Base-by-base conservation (phyloP, 805 yeast species). In the Candida piceae region DNA sequence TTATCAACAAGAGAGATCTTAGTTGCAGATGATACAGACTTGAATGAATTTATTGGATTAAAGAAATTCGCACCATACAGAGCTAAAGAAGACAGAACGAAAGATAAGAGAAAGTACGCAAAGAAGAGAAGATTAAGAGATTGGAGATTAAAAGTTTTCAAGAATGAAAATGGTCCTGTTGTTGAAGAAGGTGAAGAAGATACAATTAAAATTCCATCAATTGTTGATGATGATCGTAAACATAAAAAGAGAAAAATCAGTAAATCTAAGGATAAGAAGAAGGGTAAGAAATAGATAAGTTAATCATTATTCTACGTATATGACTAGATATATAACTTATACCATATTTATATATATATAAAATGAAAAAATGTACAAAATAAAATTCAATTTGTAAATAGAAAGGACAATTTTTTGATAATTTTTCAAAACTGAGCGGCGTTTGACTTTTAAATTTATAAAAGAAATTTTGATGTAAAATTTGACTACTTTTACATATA, bases 21-120 rank as follows among this genome's bases (percentile, higher is more conserved):
- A 36, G 64, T 86, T 40, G 98, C 98, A 11, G 90, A 85, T 53
- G 98, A 93, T 58, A 70, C 73, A 42, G 84, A 82, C 33, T 69
- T 93, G 60, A 93, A 93, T 61, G 82, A 80, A 39, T 88, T 71
- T 52, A 80, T 88, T 40, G 93, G 96, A 16, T 66, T 93, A 51
- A 90, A 90, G 67, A 89, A 89, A 60, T 78, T 93, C 48, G 97
- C 97, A 0, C 90, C 97, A 20, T 93, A 85, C 59, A 78, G 96
- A 58, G 77, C 86, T 17, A 74, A 74, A 46, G 94, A 84, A 41
- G 69, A 72, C 45, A 70, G 78, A 45, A 62, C 69, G 48, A 86
- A 81, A 55, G 98, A 93, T 59, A 83, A 78, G 62, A 73, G 94
- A 56, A 85, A 86, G 64, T 83, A 74, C 40, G 78, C 88, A 26